These are phyloP conservation scores for Colletotrichum kahawae DNA, from an alignment of 2,329 filamentous ascomycete species.

Conservation along the genomic window DNA sequence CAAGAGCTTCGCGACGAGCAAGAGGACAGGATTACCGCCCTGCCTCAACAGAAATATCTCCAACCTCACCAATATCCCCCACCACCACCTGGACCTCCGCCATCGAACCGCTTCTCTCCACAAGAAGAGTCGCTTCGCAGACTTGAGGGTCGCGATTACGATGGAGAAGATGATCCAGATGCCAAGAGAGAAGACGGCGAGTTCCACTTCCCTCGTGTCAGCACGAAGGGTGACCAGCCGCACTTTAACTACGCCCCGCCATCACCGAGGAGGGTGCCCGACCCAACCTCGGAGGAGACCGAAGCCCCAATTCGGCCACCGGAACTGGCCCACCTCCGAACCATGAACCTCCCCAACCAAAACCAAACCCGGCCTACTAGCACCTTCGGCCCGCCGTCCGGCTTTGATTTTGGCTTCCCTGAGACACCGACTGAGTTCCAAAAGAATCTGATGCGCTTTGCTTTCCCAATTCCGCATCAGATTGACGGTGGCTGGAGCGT, in stretches of 20 bases:
- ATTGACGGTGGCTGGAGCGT: conserved; percentile 85
- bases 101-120: conserved; percentile 33
- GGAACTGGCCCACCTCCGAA: conserved; percentile 63
- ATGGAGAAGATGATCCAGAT: conserved; percentile 43
- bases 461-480: conserved; percentile 74
- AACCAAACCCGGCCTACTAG: conserved; percentile 52
- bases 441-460: conserved; percentile 88
- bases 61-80: conserved; percentile 52
- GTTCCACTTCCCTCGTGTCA: conserved; percentile 65
- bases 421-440: conserved; percentile 86
- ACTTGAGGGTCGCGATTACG: conserved; percentile 54
- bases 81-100: conserved; percentile 33
- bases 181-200: conserved; percentile 37
- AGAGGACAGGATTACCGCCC: conserved; percentile 82
- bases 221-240: conserved; percentile 52
- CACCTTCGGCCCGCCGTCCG: conserved; percentile 63
- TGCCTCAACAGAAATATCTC: conserved; percentile 72
- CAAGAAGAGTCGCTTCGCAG: conserved; percentile 53
- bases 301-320: conserved; percentile 46
- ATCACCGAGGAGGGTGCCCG: conserved; percentile 42
- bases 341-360: conserved; percentile 39
- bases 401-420: conserved; percentile 83
- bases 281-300: conserved; percentile 20
- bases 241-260: conserved; percentile 62
- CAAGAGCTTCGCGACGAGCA: conserved; percentile 81